These are phyloP conservation scores for Mycogone perniciosa DNA, from an alignment of 2,329 filamentous ascomycete species.

Conservation along the genomic window DNA sequence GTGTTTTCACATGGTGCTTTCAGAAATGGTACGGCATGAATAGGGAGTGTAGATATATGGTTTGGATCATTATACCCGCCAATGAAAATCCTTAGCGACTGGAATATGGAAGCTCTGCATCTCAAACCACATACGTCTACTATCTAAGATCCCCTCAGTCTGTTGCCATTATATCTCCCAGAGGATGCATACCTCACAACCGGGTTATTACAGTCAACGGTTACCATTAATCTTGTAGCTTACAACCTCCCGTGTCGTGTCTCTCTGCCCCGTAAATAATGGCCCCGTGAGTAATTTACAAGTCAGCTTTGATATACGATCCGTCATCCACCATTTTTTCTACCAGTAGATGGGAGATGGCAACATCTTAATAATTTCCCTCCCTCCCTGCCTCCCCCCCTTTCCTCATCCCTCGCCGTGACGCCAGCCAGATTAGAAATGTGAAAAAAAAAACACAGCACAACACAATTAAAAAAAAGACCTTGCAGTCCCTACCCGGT, in stretches of 20 bases:
- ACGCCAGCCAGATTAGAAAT: not conserved
- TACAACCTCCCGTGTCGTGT: too few relatives aligned
- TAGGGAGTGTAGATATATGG: conserved; percentile 1
- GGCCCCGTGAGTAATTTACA: too few relatives aligned
- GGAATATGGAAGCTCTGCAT: not conserved
- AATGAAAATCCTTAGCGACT: not conserved
- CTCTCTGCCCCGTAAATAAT: too few relatives aligned
- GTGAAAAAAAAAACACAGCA: not conserved
- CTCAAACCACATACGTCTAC: too few relatives aligned
- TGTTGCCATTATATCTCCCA: too few relatives aligned
- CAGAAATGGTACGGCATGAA: not conserved
- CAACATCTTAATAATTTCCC: not conserved
- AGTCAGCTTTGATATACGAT: not conserved
- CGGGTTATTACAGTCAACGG: not conserved
- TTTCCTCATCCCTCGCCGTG: not conserved
- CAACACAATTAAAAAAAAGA: not conserved
- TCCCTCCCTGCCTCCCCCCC: not conserved
- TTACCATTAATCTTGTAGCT: not conserved
- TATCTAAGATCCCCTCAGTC: too few relatives aligned
- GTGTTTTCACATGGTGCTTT: not conserved
- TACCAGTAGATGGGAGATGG: not conserved
- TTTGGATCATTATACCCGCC: conserved; percentile 12
- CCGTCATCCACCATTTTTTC: not conserved
- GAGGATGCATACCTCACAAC: not conserved
- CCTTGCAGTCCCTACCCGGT: conserved; percentile 8